A percentile compares a stretch with the other conserved stretches of the same genome.
phyloP scores from a whole-genome alignment of 371 early-diverging fungal species.

The Mucor piriformis region DNA sequence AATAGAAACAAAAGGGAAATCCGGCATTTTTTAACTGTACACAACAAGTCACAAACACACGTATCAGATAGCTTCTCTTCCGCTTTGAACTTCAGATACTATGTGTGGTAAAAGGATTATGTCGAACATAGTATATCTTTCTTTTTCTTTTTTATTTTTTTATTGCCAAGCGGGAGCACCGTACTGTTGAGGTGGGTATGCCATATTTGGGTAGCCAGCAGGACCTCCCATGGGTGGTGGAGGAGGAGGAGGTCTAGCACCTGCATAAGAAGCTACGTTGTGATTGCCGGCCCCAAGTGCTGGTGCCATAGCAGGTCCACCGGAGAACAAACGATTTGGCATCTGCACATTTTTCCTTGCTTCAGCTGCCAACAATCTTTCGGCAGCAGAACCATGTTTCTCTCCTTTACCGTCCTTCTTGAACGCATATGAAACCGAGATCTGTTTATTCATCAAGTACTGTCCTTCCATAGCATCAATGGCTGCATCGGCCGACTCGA shows the following conservation, averaged over 20 bases:
- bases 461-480: constrained; percentile 98
- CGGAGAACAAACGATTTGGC: constrained; percentile 76
- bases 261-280: constrained; percentile 9
- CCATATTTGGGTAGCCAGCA: constrained; percentile 21
- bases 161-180: constrained; percentile 13
- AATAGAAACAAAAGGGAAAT: background rate
- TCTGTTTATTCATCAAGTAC: constrained; percentile 90
- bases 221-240: constrained; percentile 31
- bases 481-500: constrained; percentile 95
- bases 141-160: background rate
- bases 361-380: constrained; percentile 93
- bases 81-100: too few relatives aligned
- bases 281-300: constrained; percentile 15
- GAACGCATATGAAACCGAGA: constrained; percentile 92
- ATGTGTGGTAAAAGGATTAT: too few relatives aligned
- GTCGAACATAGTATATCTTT: background rate
- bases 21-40: background rate
- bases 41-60: background rate
- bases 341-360: constrained; percentile 75
- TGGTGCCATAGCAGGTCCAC: constrained; percentile 46
- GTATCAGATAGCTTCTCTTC: too few relatives aligned
- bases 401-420: constrained; percentile 99
- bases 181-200: constrained; percentile 17
- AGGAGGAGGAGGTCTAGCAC: constrained; percentile 46
- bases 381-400: constrained; percentile 96